These are phyloP conservation scores for Paratinospora sagittata DNA, from an alignment of 164 flowering plant species.

Conservation along the genomic window DNA sequence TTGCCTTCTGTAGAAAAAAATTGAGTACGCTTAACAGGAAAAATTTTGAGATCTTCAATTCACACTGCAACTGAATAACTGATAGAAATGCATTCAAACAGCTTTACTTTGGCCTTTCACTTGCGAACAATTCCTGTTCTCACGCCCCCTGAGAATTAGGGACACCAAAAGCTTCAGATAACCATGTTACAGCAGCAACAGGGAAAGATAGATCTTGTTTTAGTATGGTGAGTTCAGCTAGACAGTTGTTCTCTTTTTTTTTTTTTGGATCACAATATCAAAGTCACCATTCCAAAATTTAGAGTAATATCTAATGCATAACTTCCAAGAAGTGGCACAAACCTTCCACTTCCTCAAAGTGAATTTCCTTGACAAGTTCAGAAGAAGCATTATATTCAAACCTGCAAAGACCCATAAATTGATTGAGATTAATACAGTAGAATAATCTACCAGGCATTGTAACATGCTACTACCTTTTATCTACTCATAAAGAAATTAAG, in stretches of 20 bases:
- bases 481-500: too few relatives aligned
- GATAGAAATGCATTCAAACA: neutral
- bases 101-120: constrained; percentile 17
- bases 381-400: constrained; percentile 78
- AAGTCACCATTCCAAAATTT: neutral
- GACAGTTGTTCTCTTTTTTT: neutral
- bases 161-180: constrained; percentile 3
- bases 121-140: constrained; percentile 57
- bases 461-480: too few relatives aligned
- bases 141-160: constrained; percentile 58
- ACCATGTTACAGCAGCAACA: neutral
- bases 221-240: neutral
- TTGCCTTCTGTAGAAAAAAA: too few relatives aligned
- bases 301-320: neutral
- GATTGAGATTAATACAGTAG: neutral
- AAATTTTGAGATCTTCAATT: neutral
- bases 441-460: neutral
- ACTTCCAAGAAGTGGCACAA: constrained; percentile 10
- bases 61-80: neutral
- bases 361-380: constrained; percentile 66
- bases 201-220: neutral
- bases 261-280: neutral
- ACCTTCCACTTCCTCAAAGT: constrained; percentile 96
- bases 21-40: neutral
- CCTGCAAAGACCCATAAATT: constrained; percentile 31